phyloP scores from a whole-genome alignment of 1,284 basidiomycete species.

The Melampsora americana region DNA sequence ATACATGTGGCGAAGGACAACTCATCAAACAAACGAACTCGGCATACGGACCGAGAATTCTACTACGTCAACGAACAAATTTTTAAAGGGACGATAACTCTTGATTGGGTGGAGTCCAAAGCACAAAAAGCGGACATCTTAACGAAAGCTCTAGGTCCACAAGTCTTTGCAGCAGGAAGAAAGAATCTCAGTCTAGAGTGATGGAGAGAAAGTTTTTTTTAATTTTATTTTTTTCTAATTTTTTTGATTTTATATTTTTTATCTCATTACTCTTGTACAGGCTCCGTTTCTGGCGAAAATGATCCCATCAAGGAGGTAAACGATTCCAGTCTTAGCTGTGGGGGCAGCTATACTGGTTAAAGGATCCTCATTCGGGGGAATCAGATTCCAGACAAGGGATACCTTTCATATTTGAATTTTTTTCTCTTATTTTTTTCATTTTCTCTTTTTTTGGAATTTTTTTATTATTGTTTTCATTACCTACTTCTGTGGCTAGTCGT shows the following conservation, averaged over 20 bases:
- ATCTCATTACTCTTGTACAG: background rate
- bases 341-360: no score
- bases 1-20: background rate
- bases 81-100: background rate
- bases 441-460: no score
- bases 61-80: constrained; percentile 14
- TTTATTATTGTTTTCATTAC: no score
- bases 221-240: background rate
- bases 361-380: no score
- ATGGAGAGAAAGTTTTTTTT: background rate
- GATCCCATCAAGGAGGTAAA: no score
- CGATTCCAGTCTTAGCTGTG: no score
- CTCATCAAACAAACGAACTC: background rate
- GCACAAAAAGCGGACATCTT: constrained; percentile 1
- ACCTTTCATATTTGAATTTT: no score
- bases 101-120: constrained; percentile 7
- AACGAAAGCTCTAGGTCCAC: constrained; percentile 3
- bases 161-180: background rate
- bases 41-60: constrained; percentile 7
- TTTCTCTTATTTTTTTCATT: no score
- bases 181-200: background rate
- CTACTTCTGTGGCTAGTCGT: no score
- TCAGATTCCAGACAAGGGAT: no score
- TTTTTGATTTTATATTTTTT: no score
- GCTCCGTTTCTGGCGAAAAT: no score